Conservation (phyloP, 78 protist genomes). For the Guillardia theta region DNA sequence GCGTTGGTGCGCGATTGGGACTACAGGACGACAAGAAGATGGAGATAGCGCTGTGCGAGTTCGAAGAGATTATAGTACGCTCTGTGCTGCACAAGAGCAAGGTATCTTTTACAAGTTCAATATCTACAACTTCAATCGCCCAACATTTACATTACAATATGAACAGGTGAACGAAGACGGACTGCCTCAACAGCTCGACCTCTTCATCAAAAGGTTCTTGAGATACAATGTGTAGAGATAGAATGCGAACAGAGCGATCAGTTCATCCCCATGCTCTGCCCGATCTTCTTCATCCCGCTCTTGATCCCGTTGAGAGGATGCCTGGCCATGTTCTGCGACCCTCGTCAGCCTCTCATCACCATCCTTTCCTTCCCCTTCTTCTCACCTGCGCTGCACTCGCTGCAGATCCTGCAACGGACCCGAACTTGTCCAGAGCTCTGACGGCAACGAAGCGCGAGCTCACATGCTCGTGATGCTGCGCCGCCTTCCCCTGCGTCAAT, state of each 20-base stretch:
- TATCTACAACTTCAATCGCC: too few species aligned
- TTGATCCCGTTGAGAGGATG: too few species aligned
- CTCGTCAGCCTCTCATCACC: too few species aligned
- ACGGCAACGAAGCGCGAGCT: neutral
- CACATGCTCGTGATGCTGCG: neutral
- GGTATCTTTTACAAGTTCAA: too few species aligned
- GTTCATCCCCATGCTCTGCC: too few species aligned
- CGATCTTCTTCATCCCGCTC: too few species aligned
- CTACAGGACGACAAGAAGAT: neutral
- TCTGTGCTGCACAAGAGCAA: slow-evolving; percentile 3
- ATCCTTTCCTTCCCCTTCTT: too few species aligned
- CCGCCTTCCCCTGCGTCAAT: neutral
- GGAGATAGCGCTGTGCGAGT: neutral
- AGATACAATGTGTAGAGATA: neutral
- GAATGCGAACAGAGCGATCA: too few species aligned
- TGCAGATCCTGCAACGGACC: too few species aligned
- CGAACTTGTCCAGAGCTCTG: neutral
- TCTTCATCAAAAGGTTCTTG: neutral
- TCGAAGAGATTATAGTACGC: neutral
- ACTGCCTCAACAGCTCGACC: neutral
- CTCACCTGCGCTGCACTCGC: too few species aligned
- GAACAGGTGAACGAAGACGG: neutral
- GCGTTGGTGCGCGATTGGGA: neutral
- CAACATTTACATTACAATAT: too few species aligned
- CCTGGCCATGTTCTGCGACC: too few species aligned